These are phyloP conservation scores for Brasenia schreberi DNA, from an alignment of 164 flowering plant species.

Conservation along the genomic window DNA sequence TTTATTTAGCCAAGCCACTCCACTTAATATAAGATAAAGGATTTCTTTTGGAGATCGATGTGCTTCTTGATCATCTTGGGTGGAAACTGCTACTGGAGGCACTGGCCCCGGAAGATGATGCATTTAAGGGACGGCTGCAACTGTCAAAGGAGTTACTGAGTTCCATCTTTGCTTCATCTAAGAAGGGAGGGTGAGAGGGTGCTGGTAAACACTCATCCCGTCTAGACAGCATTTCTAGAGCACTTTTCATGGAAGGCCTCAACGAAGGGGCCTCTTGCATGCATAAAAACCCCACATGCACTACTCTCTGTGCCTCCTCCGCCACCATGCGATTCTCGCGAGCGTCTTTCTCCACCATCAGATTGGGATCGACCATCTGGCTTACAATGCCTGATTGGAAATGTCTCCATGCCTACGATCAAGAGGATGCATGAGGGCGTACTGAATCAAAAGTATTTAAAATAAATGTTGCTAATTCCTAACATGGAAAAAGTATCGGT, in stretches of 20 bases:
- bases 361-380: no score
- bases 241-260: slow-evolving; percentile 9
- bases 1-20: no score
- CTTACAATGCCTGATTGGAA: slow-evolving; percentile 4
- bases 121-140: no score
- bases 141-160: no score
- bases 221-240: slow-evolving; percentile 8
- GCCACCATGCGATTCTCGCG: slow-evolving; percentile 1
- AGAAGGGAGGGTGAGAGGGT: slow-evolving; percentile 9
- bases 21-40: no score
- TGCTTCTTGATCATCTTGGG: no score
- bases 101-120: no score
- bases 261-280: slow-evolving; percentile 8
- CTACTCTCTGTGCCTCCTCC: slow-evolving; percentile 8
- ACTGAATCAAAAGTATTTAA: background rate
- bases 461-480: no score
- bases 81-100: no score
- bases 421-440: background rate
- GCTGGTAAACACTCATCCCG: background rate
- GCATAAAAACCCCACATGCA: slow-evolving; percentile 9
- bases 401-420: slow-evolving; percentile 7
- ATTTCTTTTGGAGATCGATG: no score
- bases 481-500: no score
- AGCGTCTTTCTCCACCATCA: slow-evolving; percentile 4
- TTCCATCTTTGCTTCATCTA: slow-evolving; percentile 2